Conservation (phyloP, 805 yeast genomes). For the Ogataea siamensis region DNA sequence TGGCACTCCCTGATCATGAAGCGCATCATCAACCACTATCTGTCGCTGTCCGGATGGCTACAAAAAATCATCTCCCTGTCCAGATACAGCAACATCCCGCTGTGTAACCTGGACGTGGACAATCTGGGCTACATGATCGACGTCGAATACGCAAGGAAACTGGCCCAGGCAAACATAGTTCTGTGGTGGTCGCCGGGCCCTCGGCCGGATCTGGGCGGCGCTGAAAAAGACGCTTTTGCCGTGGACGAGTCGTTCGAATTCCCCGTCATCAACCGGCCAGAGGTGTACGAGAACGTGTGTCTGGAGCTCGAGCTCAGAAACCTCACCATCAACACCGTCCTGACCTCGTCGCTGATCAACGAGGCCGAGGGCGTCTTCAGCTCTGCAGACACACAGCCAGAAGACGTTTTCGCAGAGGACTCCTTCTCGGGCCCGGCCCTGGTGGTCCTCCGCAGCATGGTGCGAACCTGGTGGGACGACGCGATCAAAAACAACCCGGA, state of each 20-base stretch:
- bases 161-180: conserved; percentile 62
- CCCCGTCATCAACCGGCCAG: conserved; percentile 73
- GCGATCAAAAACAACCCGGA: conserved; percentile 64
- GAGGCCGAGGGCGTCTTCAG: conserved; percentile 86
- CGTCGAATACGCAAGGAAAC: conserved; percentile 77
- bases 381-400: conserved; percentile 26
- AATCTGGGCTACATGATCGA: conserved; percentile 80
- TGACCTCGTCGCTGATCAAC: conserved; percentile 78
- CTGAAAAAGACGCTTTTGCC: conserved; percentile 55
- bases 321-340: conserved; percentile 78
- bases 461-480: conserved; percentile 92
- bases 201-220: conserved; percentile 81
- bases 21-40: conserved; percentile 64
- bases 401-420: conserved; percentile 65
- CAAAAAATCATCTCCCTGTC: conserved; percentile 63
- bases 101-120: conserved; percentile 80
- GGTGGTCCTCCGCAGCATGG: conserved; percentile 64
- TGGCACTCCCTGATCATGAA: conserved; percentile 75
- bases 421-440: conserved; percentile 78
- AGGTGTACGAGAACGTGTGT: conserved; percentile 72
- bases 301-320: conserved; percentile 79
- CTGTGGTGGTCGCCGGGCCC: conserved; percentile 93
- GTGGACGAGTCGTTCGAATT: conserved; percentile 59
- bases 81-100: conserved; percentile 73
- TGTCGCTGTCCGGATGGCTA: conserved; percentile 73